Conservation (phyloP, 805 yeast species). For the Candida easanensis region DNA sequence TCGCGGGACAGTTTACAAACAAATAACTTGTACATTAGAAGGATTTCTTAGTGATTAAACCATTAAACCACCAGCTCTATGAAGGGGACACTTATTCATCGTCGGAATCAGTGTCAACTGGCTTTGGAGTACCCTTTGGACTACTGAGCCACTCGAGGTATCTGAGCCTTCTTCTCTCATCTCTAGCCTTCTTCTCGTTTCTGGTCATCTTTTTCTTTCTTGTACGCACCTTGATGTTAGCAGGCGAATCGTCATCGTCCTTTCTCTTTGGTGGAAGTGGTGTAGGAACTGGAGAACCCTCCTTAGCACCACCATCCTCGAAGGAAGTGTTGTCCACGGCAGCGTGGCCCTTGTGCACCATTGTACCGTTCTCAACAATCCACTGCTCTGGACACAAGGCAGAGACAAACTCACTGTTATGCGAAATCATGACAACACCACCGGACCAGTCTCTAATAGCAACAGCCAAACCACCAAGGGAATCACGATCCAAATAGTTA, state of each 20-base stretch:
- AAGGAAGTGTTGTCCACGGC: slow-evolving; percentile 76
- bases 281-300: slow-evolving; percentile 46
- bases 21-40: too few relatives aligned
- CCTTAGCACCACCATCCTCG: slow-evolving; percentile 68
- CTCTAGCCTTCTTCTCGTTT: slow-evolving; percentile 89
- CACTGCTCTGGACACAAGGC: slow-evolving; percentile 98
- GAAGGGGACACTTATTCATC: slow-evolving; percentile 51
- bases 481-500: slow-evolving; percentile 95
- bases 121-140: slow-evolving; percentile 98
- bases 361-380: slow-evolving; percentile 90
- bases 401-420: slow-evolving; percentile 94
- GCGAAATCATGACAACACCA: slow-evolving; percentile 98
- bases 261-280: slow-evolving; percentile 41
- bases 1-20: too few relatives aligned
- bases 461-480: slow-evolving; percentile 94
- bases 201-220: slow-evolving; percentile 97
- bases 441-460: slow-evolving; percentile 98
- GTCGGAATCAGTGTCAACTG: slow-evolving; percentile 81
- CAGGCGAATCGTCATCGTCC: slow-evolving; percentile 86
- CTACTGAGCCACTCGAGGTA: slow-evolving; percentile 92
- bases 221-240: slow-evolving; percentile 87
- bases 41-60: too few relatives aligned
- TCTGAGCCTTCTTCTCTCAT: slow-evolving; percentile 90
- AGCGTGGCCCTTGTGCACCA: slow-evolving; percentile 78
- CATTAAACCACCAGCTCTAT: background rate